These are phyloP conservation scores for Agapanthus africanus DNA, from an alignment of 106 monocot genomes.

Conservation along the genomic window DNA sequence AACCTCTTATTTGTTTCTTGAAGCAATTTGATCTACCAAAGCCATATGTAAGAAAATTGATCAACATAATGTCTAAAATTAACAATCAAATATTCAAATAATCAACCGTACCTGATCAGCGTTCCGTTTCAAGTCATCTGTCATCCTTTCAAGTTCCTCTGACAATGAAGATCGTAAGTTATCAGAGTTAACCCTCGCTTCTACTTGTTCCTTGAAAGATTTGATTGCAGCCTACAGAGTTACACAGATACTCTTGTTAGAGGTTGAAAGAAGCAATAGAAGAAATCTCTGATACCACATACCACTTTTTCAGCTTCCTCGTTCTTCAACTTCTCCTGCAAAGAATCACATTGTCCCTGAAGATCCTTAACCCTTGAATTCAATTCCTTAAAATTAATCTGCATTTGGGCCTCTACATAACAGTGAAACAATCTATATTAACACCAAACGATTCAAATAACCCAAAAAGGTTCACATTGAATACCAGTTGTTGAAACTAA, in stretches of 20 bases:
- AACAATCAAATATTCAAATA: neutral
- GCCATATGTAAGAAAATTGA: slow-evolving; percentile 4
- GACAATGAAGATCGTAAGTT: slow-evolving; percentile 25
- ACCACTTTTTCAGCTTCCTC: slow-evolving; percentile 21
- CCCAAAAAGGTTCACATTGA: neutral
- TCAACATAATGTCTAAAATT: neutral
- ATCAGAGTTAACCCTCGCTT: slow-evolving; percentile 42
- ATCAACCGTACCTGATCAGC: slow-evolving; percentile 45
- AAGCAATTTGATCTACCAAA: slow-evolving; percentile 57
- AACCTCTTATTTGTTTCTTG: slow-evolving; percentile 68
- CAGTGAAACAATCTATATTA: neutral
- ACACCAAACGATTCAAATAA: neutral
- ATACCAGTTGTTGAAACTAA: neutral
- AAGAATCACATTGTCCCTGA: neutral
- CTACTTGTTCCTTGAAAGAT: slow-evolving; percentile 45
- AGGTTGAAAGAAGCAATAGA: neutral
- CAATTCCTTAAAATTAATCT: slow-evolving; percentile 9
- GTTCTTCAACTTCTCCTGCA: slow-evolving; percentile 15
- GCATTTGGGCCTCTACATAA: slow-evolving; percentile 13
- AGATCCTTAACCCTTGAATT: slow-evolving; percentile 11
- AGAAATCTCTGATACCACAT: slow-evolving; percentile 1
- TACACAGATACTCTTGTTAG: neutral
- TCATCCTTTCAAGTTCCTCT: slow-evolving; percentile 47
- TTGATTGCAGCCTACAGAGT: slow-evolving; percentile 40
- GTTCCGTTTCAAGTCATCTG: slow-evolving; percentile 33